Percentiles rank a stretch among this genome's conserved stretches.
Evolutionary conservation across 2,329 filamentous ascomycete genomes (phyloP).

Genomic region (Trichothecium roseum): DNA sequence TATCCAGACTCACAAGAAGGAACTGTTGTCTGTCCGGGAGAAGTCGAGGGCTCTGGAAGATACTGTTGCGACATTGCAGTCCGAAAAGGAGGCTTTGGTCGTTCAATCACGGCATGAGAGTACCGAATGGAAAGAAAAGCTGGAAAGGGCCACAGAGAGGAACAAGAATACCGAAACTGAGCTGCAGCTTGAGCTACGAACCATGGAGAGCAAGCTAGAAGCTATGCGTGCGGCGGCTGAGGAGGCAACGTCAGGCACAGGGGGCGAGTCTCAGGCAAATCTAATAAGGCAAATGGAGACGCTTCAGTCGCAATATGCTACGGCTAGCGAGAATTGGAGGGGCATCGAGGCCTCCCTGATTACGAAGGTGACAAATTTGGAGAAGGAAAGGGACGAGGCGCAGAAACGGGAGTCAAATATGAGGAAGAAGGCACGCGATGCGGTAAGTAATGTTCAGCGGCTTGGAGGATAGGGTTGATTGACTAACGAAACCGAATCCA

Average conservation of each 20-base stretch:
- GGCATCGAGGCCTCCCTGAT: conserved; percentile 83
- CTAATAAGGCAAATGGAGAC: conserved; percentile 90
- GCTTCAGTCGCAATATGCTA: conserved; percentile 86
- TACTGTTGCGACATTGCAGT: conserved; percentile 52
- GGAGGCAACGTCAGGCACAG: conserved; percentile 74
- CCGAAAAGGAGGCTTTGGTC: conserved; percentile 66
- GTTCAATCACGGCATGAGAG: conserved; percentile 62
- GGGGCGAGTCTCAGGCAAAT: conserved; percentile 79
- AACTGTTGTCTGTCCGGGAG: conserved; percentile 56
- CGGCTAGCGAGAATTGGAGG: conserved; percentile 96
- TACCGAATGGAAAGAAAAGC: conserved; percentile 62
- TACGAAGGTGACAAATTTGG: conserved; percentile 63
- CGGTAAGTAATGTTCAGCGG: conserved; percentile 41
- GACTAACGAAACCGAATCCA: no score
- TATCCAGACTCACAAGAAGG: conserved; percentile 54
- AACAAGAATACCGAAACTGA: conserved; percentile 62
- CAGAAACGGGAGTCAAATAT: conserved; percentile 75
- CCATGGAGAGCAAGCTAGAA: conserved; percentile 83
- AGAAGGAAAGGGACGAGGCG: conserved; percentile 86
- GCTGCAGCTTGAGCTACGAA: conserved; percentile 64
- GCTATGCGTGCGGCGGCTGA: conserved; percentile 76
- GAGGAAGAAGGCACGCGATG: conserved; percentile 79
- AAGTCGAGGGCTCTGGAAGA: conserved; percentile 45
- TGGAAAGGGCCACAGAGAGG: conserved; percentile 62
- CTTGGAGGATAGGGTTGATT: conserved; percentile 1